Percentiles rank a stretch among this genome's conserved stretches.
These are phyloP conservation scores for Powellomyces hirtus DNA, from an alignment of 192 early-diverging fungal species.

Conservation along the genomic window DNA sequence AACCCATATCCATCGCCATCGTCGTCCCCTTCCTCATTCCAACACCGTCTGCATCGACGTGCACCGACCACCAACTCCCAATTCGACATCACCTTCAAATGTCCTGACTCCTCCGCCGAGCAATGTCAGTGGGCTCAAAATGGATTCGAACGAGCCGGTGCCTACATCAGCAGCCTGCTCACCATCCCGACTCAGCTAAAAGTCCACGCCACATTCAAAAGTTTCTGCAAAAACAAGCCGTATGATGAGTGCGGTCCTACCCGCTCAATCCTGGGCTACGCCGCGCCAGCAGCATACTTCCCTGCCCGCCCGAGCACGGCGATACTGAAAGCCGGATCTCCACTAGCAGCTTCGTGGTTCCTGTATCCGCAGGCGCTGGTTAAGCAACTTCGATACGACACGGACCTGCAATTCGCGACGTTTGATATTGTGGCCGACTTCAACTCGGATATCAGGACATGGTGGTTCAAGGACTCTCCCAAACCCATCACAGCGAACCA, in stretches of 20 bases:
- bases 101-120: neutral
- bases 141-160: slow-evolving; percentile 23
- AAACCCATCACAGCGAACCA: slow-evolving; percentile 30
- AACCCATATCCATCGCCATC: neutral
- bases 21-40: neutral
- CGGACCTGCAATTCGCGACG: neutral
- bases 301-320: neutral
- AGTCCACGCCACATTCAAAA: slow-evolving; percentile 27
- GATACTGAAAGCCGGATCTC: neutral
- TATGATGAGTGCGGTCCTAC: neutral
- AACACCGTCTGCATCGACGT: neutral
- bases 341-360: slow-evolving; percentile 7
- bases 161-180: slow-evolving; percentile 14
- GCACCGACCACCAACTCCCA: neutral
- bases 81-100: slow-evolving; percentile 22
- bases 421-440: slow-evolving; percentile 39
- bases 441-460: slow-evolving; percentile 27
- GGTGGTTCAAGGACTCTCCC: slow-evolving; percentile 11
- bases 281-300: slow-evolving; percentile 29
- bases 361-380: slow-evolving; percentile 33
- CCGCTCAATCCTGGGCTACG: slow-evolving; percentile 23
- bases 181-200: slow-evolving; percentile 7
- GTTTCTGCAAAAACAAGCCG: slow-evolving; percentile 23
- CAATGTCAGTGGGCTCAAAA: slow-evolving; percentile 20
- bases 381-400: slow-evolving; percentile 28